Conservation (phyloP, 495 filamentous ascomycete species). For the Durotheca rogersii region DNA sequence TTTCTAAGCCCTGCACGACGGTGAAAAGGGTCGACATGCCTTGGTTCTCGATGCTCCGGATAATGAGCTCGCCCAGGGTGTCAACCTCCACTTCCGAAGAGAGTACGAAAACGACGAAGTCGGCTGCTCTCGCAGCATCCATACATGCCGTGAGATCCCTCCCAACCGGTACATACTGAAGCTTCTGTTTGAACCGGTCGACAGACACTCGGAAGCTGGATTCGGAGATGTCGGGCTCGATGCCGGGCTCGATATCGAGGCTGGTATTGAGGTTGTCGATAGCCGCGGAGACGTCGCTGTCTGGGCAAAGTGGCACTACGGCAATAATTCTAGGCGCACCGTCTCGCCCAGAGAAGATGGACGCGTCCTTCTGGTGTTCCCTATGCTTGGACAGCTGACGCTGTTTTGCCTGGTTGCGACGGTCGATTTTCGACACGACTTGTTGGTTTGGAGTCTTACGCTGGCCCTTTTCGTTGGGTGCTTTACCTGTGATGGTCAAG, state of each 20-base stretch:
- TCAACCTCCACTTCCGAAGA: slow-evolving; percentile 82
- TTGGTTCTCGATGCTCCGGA: slow-evolving; percentile 86
- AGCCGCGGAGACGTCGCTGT: slow-evolving; percentile 64
- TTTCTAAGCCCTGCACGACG: slow-evolving; percentile 75
- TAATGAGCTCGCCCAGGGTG: slow-evolving; percentile 72
- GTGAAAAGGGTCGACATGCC: slow-evolving; percentile 85
- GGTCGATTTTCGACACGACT: slow-evolving; percentile 94
- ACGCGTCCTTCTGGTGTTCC: slow-evolving; percentile 71
- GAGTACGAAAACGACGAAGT: slow-evolving; percentile 83
- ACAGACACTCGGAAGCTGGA: slow-evolving; percentile 64
- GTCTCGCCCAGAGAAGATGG: slow-evolving; percentile 78
- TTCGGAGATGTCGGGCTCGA: slow-evolving; percentile 63
- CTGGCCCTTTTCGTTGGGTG: slow-evolving; percentile 54
- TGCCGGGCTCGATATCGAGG: slow-evolving; percentile 71
- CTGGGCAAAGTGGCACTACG: slow-evolving; percentile 76
- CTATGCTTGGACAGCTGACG: slow-evolving; percentile 75
- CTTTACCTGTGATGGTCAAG: slow-evolving; percentile 36
- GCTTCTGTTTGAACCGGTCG: slow-evolving; percentile 88
- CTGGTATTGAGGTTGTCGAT: slow-evolving; percentile 72
- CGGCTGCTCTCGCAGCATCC: slow-evolving; percentile 84
- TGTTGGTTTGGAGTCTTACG: slow-evolving; percentile 93
- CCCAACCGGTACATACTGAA: slow-evolving; percentile 75
- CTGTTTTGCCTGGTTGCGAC: slow-evolving; percentile 90
- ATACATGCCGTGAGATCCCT: slow-evolving; percentile 71
- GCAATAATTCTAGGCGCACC: slow-evolving; percentile 91